A percentile compares a stretch with the other conserved stretches of the same genome.
Conservation (phyloP, 331 rosid species). For the Saraca asoca region DNA sequence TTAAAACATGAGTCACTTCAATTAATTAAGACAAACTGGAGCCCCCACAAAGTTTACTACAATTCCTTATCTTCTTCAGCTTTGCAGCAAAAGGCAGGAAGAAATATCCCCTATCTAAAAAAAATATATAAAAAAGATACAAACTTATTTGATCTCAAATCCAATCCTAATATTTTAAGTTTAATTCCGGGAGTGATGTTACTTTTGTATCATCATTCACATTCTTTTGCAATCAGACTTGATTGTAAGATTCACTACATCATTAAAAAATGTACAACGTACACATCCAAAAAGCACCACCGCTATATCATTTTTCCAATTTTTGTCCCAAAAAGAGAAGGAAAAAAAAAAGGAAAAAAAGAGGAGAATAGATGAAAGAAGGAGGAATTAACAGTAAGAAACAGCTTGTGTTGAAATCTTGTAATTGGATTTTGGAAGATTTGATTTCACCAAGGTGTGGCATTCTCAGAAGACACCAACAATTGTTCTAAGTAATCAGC, state of each 20-base stretch:
- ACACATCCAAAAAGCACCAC: too few relatives aligned
- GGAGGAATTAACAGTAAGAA: slow-evolving; percentile 6
- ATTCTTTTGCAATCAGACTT: too few relatives aligned
- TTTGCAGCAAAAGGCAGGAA: slow-evolving; percentile 36
- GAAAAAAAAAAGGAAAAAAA: background rate
- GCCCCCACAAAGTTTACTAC: slow-evolving; percentile 26
- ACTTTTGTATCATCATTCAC: too few relatives aligned
- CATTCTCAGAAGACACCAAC: slow-evolving; percentile 39
- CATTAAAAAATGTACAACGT: too few relatives aligned
- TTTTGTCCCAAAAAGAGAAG: too few relatives aligned
- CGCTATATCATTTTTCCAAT: too few relatives aligned
- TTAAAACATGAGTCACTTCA: slow-evolving; percentile 32
- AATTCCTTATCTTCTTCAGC: slow-evolving; percentile 37
- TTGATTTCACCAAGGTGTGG: slow-evolving; percentile 22
- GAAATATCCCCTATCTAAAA: background rate
- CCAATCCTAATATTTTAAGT: slow-evolving; percentile 29
- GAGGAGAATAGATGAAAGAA: background rate
- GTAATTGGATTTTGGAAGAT: background rate
- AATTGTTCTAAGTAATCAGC: slow-evolving; percentile 61
- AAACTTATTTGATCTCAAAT: slow-evolving; percentile 34
- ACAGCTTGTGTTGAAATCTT: background rate
- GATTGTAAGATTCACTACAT: too few relatives aligned
- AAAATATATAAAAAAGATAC: slow-evolving; percentile 13
- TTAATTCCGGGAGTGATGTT: background rate
- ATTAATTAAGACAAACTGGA: slow-evolving; percentile 23